A percentile compares a stretch with the other conserved stretches of the same genome.
phyloP scores from a whole-genome alignment of 2,329 filamentous ascomycete genomes.

The Epichloe baconii region DNA sequence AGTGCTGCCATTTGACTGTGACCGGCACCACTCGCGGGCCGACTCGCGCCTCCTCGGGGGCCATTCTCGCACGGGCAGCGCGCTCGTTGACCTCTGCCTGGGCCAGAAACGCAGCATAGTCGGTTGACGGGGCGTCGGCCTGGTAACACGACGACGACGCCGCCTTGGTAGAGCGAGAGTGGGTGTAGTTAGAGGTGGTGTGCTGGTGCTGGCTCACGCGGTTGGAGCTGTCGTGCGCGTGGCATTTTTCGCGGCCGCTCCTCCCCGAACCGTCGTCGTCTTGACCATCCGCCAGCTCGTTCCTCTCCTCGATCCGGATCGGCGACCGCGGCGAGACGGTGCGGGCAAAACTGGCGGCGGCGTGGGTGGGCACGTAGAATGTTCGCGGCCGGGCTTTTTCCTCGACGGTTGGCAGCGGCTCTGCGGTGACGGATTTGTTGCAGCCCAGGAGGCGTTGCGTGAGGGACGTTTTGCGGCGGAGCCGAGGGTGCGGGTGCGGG shows the following conservation, averaged over 20 bases:
- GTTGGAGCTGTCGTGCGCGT: no score
- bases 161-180: no score
- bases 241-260: no score
- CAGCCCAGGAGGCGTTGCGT: slow-evolving; percentile 2
- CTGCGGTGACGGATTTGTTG: not conserved
- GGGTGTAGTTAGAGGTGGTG: no score
- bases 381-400: not conserved
- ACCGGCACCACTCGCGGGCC: not conserved
- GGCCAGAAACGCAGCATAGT: slow-evolving; percentile 14
- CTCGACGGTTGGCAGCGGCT: not conserved
- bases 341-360: slow-evolving; percentile 16
- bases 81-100: slow-evolving; percentile 9
- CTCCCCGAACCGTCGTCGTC: not conserved
- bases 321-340: slow-evolving; percentile 9
- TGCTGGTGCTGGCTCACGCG: no score
- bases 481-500: not conserved
- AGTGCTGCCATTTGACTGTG: no score
- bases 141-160: no score
- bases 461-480: slow-evolving; percentile 5
- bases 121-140: slow-evolving; percentile 2
- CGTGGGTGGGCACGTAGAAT: slow-evolving; percentile 17
- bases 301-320: slow-evolving; percentile 8
- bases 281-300: not conserved
- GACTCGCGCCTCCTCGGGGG: not conserved
- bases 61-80: slow-evolving; percentile 1